Percentiles rank a stretch among this genome's conserved stretches.
phyloP scores from a whole-genome alignment of 2,329 filamentous ascomycete species.

The Dothistroma pini region DNA sequence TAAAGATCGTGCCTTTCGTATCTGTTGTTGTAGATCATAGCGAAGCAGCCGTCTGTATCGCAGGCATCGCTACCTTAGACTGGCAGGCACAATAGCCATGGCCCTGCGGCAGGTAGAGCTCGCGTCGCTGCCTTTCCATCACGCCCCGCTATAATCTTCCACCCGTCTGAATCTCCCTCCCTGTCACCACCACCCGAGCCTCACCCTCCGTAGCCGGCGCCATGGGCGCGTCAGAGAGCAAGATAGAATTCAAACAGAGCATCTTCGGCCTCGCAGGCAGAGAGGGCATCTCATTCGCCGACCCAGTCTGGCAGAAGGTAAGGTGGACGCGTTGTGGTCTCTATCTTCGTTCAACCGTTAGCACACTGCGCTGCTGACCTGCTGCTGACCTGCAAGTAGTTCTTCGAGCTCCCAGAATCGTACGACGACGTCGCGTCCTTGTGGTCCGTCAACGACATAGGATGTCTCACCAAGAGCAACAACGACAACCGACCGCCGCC shows the following conservation, averaged over 20 bases:
- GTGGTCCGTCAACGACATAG: conserved; percentile 66
- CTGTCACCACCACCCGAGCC: background rate
- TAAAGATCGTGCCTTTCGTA: conserved; percentile 3
- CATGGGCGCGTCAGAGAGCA: conserved; percentile 98
- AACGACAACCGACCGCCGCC: conserved; percentile 71
- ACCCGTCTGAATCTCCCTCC: background rate
- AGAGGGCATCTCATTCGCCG: conserved; percentile 77
- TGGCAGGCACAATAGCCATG: conserved; percentile 1
- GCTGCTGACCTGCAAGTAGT: conserved; percentile 50
- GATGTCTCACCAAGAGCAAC: conserved; percentile 28
- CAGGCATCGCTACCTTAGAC: background rate
- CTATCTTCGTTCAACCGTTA: background rate
- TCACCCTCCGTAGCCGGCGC: background rate
- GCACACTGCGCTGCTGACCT: background rate
- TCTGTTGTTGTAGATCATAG: background rate
- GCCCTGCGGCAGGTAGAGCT: background rate
- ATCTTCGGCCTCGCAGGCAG: conserved; percentile 97
- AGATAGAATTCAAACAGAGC: conserved; percentile 97
- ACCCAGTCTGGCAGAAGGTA: conserved; percentile 90
- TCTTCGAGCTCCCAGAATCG: conserved; percentile 96
- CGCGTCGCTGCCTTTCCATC: background rate
- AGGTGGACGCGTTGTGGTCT: conserved; percentile 32
- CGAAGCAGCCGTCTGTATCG: background rate
- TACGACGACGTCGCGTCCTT: conserved; percentile 95
- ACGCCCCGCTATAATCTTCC: background rate